Evolutionary conservation across 306 rosid genomes (phyloP).

Genomic region (Trifolium pratense): DNA sequence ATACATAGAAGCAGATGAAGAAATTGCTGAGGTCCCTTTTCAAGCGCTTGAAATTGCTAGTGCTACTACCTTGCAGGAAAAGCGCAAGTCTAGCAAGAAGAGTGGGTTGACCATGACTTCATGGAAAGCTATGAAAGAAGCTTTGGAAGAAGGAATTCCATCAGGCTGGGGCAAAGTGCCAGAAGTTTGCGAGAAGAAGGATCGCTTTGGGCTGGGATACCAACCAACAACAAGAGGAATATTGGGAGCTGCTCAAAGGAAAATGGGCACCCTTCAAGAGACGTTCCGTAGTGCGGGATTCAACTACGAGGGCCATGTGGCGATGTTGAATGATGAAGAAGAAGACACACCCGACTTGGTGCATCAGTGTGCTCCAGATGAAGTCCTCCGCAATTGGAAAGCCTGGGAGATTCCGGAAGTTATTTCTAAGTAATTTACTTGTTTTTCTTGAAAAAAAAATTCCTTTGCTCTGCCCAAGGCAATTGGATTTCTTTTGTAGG

Average conservation of each 20-base stretch:
- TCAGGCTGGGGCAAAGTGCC: neutral
- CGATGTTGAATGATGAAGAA: neutral
- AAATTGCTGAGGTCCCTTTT: fast-evolving
- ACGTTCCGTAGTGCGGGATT: too few relatives aligned
- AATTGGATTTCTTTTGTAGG: too few relatives aligned
- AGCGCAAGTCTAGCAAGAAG: too few relatives aligned
- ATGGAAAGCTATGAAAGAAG: neutral
- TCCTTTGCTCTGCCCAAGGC: too few relatives aligned
- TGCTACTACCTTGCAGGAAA: neutral
- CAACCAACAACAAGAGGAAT: neutral
- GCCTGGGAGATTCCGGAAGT: neutral
- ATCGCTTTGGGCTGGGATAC: neutral
- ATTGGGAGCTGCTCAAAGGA: too few relatives aligned
- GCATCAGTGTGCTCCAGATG: neutral
- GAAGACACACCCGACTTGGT: neutral
- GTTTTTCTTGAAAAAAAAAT: too few relatives aligned
- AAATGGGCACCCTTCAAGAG: too few relatives aligned
- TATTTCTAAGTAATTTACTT: too few relatives aligned
- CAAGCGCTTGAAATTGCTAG: neutral
- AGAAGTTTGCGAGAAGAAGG: neutral
- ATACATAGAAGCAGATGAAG: neutral
- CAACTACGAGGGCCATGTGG: neutral
- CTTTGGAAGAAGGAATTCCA: neutral
- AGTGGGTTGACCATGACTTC: neutral
- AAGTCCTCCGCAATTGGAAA: neutral